These are phyloP conservation scores for Elsinoe necatrix DNA, from an alignment of 2,329 filamentous ascomycete species.

Conservation along the genomic window DNA sequence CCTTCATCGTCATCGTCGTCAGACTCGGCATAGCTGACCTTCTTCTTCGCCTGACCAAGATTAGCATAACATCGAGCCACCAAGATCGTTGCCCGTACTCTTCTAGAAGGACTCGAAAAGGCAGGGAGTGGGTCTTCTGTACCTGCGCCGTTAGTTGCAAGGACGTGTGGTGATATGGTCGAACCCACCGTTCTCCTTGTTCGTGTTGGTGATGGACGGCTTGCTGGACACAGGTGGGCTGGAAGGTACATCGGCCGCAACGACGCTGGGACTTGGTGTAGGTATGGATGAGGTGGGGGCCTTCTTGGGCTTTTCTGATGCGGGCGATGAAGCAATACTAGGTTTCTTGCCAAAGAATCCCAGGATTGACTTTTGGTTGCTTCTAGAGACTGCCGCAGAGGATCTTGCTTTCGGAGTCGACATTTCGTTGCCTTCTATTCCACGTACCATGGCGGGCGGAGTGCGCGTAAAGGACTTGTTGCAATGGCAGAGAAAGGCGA, in stretches of 20 bases:
- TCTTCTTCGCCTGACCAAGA: constrained; percentile 46
- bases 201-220: constrained; percentile 40
- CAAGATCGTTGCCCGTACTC: constrained; percentile 42
- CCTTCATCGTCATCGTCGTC: constrained; percentile 67
- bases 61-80: neutral
- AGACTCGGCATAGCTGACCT: constrained; percentile 76
- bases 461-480: too few species aligned
- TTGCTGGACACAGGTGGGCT: constrained; percentile 50
- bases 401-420: constrained; percentile 41
- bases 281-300: constrained; percentile 34
- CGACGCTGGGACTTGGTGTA: constrained; percentile 75
- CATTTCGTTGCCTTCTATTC: constrained; percentile 41
- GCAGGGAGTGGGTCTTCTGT: constrained; percentile 38
- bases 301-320: constrained; percentile 29
- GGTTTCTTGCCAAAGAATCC: constrained; percentile 65
- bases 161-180: constrained; percentile 27
- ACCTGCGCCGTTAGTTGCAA: constrained; percentile 35
- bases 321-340: constrained; percentile 36
- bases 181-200: constrained; percentile 46
- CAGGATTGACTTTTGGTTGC: constrained; percentile 57
- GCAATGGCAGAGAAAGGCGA: neutral
- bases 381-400: constrained; percentile 36
- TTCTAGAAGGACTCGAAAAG: constrained; percentile 68
- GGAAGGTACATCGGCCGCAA: constrained; percentile 59
- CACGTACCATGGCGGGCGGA: constrained; percentile 33